phyloP scores from a whole-genome alignment of 1,284 basidiomycete species.

The Tetrapyrgos nigripes region DNA sequence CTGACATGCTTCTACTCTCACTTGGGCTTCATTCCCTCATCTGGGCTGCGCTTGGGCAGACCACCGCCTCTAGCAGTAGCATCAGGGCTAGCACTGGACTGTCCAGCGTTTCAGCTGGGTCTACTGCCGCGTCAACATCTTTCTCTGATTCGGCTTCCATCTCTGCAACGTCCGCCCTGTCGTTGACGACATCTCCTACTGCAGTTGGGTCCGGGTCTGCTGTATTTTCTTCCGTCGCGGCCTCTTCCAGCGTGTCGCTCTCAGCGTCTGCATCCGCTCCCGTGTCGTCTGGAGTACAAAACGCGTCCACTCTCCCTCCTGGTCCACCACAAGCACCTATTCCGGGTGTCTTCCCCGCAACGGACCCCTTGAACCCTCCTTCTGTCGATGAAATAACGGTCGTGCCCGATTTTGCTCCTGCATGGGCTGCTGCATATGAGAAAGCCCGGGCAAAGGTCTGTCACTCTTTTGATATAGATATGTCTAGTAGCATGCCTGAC shows the following conservation, averaged over 20 bases:
- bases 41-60: too few species aligned
- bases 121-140: too few species aligned
- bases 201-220: neutral
- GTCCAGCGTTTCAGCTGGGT: too few species aligned
- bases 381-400: slow-evolving; percentile 5
- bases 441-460: slow-evolving; percentile 18
- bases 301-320: neutral
- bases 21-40: too few species aligned
- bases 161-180: too few species aligned
- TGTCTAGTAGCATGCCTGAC: neutral
- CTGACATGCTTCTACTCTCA: too few species aligned
- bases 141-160: too few species aligned
- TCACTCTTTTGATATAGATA: slow-evolving; percentile 6
- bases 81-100: too few species aligned
- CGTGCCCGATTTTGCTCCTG: slow-evolving; percentile 17
- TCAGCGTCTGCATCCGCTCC: neutral
- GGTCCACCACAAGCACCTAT: slow-evolving; percentile 9
- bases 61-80: too few species aligned
- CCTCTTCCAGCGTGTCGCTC: neutral
- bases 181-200: neutral
- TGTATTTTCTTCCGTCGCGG: neutral
- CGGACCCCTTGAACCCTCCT: slow-evolving; percentile 19
- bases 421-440: slow-evolving; percentile 14
- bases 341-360: slow-evolving; percentile 14
- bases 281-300: neutral